phyloP scores from a whole-genome alignment of 495 filamentous ascomycete genomes.

The Penicillium turbatum region DNA sequence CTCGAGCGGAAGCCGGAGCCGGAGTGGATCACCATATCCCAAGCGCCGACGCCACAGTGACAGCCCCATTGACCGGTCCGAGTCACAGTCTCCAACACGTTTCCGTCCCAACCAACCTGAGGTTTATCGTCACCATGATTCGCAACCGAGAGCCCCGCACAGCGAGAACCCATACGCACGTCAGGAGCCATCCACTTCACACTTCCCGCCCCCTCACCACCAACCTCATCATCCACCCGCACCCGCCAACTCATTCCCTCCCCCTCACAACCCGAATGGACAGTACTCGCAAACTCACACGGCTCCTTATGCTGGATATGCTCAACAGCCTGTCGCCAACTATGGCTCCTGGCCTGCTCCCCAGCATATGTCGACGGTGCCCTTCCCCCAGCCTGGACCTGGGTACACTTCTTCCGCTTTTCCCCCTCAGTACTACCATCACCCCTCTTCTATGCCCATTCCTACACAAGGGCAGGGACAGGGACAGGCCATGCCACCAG shows the following conservation, averaged over 20 bases:
- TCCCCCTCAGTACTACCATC: conserved; percentile 20
- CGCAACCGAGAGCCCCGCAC: conserved; percentile 29
- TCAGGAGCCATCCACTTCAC: conserved; percentile 24
- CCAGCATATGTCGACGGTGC: conserved; percentile 22
- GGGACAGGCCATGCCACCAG: conserved; percentile 34
- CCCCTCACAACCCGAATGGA: conserved; percentile 24
- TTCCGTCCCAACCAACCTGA: conserved; percentile 20
- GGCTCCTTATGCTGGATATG: conserved; percentile 17
- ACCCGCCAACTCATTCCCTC: conserved; percentile 19
- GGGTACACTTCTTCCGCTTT: conserved; percentile 25
- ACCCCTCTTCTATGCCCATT: conserved; percentile 6
- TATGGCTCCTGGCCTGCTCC: conserved; percentile 53
- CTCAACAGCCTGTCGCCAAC: conserved; percentile 45
- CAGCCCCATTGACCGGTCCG: conserved; percentile 37
- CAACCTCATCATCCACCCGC: conserved; percentile 23
- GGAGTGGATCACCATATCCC: conserved; percentile 35
- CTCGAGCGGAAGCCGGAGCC: conserved; percentile 25
- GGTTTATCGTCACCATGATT: conserved; percentile 22
- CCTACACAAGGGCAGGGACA: conserved; percentile 13
- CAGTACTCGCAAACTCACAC: conserved; percentile 13
- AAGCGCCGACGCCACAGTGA: conserved; percentile 48
- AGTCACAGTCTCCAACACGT: conserved; percentile 17
- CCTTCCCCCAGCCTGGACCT: conserved; percentile 19
- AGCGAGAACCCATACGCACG: conserved; percentile 50
- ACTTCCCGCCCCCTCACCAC: conserved; percentile 30